Conservation (phyloP, 768 basidiomycete species). For the Leccinum sublutescens region DNA sequence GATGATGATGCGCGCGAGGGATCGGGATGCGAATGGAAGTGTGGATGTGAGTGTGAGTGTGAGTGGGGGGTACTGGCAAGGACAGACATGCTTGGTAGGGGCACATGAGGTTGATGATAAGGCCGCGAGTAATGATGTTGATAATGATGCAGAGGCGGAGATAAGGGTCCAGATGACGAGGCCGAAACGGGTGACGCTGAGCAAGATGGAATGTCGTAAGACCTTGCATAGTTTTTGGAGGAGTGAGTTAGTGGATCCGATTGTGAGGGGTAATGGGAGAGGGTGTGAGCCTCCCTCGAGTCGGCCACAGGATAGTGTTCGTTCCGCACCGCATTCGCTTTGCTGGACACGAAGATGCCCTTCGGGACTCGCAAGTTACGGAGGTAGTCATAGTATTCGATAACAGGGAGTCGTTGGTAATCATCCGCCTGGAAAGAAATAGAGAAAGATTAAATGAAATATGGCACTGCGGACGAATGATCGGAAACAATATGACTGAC, state of each 20-base stretch:
- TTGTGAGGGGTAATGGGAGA: conserved; percentile 10
- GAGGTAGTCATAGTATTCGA: conserved; percentile 75
- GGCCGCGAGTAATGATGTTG: conserved; percentile 10
- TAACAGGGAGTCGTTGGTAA: conserved; percentile 65
- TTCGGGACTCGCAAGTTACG: conserved; percentile 64
- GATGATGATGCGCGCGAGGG: neutral
- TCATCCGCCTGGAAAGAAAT: conserved; percentile 53
- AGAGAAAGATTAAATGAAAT: conserved; percentile 11
- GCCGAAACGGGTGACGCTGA: conserved; percentile 17
- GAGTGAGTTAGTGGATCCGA: conserved; percentile 3
- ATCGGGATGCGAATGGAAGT: conserved; percentile 5
- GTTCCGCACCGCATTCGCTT: conserved; percentile 39
- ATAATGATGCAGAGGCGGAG: conserved; percentile 7
- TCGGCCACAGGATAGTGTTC: conserved; percentile 23
- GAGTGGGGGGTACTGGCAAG: conserved; percentile 5
- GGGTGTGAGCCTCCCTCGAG: conserved; percentile 17
- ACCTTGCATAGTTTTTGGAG: conserved; percentile 5
- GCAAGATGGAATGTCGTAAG: conserved; percentile 13
- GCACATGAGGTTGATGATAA: conserved; percentile 3
- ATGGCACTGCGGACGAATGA: neutral
- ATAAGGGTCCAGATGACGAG: conserved; percentile 12
- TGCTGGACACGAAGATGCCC: conserved; percentile 72
- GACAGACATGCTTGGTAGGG: conserved; percentile 26
- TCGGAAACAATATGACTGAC: conserved; percentile 38
- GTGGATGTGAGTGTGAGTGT: neutral